Base-by-base conservation (phyloP, 1,284 basidiomycete genomes). In the Cryptococcus sp. region DNA sequence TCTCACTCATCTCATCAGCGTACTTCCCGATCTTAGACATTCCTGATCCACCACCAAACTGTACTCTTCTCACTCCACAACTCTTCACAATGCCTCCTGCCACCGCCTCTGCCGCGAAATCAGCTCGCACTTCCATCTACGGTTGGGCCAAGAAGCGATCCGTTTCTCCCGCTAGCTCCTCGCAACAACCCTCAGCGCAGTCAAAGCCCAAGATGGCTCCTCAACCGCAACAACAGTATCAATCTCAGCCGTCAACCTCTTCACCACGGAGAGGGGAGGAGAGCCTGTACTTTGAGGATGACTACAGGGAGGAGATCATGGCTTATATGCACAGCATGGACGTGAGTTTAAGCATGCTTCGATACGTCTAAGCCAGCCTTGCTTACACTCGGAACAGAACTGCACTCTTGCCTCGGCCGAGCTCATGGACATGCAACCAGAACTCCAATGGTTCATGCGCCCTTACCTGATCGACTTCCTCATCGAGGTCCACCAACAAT, bases 351-450 rank as follows among this genome's bases (percentile, higher is more conserved):
- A 16, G 27, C 11, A 27, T 38, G 43, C 41, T n/a, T 16, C 17
- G 46, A n/a, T 13, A 13, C 48, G 47, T 48, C 40, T 13, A 45
- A 23, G 27, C 40, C 30, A 35, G 30, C 30, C 17, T 35, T 48
- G 50, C 51, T 67, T 46, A 61, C 47, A 38, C 27, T 42, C 38
- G 35, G n/a, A 43, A 16, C 66, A 96, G 93, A 84, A 83, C 57
- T 85, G 82, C 71, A 98, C 94, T 42, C 88, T 92, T 83, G 89
- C 90, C 23, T 92, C 88, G 13, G 86, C 89, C 50, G 86, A 93
- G 65, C 90, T 93, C 52, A 99, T 99, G 91, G 95, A 98, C 77
- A 91, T 94, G 79, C 96, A 99, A 77, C 95, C 96, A 23, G 95
- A 98, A 80, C 91, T 98, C 69, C 85, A 87, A 71, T 94, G 92